phyloP scores from a whole-genome alignment of 768 basidiomycete species.

The Termitomyces bulborhizus region DNA sequence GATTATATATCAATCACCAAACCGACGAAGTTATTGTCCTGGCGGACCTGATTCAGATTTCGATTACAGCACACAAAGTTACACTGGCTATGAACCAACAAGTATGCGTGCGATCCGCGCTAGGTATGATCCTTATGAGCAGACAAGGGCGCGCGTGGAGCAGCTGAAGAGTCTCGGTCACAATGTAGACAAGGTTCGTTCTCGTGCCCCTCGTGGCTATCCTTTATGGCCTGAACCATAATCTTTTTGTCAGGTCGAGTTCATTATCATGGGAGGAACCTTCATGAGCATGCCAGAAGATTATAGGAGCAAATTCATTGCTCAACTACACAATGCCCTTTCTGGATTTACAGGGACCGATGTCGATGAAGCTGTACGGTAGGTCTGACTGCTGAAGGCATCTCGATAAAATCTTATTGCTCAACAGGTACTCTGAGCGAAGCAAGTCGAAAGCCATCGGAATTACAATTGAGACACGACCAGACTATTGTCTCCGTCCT shows the following conservation, averaged over 20 bases:
- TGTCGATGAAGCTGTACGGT: constrained; percentile 94
- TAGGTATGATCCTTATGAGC: constrained; percentile 92
- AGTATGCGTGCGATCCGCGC: constrained; percentile 99
- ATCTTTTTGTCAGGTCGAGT: constrained; percentile 55
- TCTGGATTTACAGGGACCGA: constrained; percentile 92
- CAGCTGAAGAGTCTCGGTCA: constrained; percentile 95
- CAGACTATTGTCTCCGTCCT: constrained; percentile 95
- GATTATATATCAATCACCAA: not conserved
- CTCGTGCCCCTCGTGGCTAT: not conserved
- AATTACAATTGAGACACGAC: constrained; percentile 97
- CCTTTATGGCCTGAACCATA: not conserved
- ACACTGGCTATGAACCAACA: constrained; percentile 94
- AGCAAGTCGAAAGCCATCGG: constrained; percentile 98
- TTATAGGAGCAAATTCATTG: constrained; percentile 89
- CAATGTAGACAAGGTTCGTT: constrained; percentile 85
- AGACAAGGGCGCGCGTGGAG: constrained; percentile 91
- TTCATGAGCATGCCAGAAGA: constrained; percentile 99
- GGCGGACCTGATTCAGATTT: constrained; percentile 99
- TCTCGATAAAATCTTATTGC: not conserved
- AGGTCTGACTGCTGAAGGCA: constrained; percentile 1
- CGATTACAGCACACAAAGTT: constrained; percentile 97
- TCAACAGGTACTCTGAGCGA: constrained; percentile 80
- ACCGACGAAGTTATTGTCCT: constrained; percentile 75
- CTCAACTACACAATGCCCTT: constrained; percentile 94
- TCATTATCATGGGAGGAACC: constrained; percentile 97